A percentile compares a stretch with the other conserved stretches of the same genome.
Conservation (phyloP, 768 basidiomycete species). For the Mycena kentingensis region DNA sequence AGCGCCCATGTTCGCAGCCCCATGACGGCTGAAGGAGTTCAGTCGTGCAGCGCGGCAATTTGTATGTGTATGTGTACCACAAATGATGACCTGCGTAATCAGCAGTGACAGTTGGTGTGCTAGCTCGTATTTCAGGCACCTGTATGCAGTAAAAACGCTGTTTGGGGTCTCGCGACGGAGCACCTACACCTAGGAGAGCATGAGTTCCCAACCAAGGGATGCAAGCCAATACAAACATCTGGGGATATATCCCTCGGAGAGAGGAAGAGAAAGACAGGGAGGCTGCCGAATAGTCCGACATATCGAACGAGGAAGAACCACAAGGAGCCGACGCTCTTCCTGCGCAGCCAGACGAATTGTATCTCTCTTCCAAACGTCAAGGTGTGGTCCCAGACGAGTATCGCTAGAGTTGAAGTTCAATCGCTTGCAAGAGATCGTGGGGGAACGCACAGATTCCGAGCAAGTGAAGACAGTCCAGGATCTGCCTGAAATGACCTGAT, state of each 20-base stretch:
- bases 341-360: conserved; percentile 32
- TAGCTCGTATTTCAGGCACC: conserved; percentile 29
- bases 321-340: conserved; percentile 20
- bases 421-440: too few species aligned
- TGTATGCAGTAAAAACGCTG: conserved; percentile 2
- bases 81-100: conserved; percentile 30
- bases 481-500: too few species aligned
- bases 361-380: too few species aligned
- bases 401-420: too few species aligned
- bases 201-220: too few species aligned
- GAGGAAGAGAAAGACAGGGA: conserved; percentile 8
- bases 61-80: conserved; percentile 25
- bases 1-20: conserved; percentile 37
- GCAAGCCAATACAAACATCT: background rate
- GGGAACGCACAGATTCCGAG: too few species aligned
- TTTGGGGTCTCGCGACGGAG: background rate
- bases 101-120: conserved; percentile 33
- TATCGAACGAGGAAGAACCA: conserved; percentile 38
- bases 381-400: too few species aligned
- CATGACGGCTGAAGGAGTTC: conserved; percentile 22
- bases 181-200: background rate
- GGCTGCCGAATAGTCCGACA: conserved; percentile 23
- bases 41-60: background rate
- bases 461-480: too few species aligned
- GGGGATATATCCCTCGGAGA: background rate